These are phyloP conservation scores for Komagataella mondaviorum DNA, from an alignment of 805 yeast species.

Conservation along the genomic window DNA sequence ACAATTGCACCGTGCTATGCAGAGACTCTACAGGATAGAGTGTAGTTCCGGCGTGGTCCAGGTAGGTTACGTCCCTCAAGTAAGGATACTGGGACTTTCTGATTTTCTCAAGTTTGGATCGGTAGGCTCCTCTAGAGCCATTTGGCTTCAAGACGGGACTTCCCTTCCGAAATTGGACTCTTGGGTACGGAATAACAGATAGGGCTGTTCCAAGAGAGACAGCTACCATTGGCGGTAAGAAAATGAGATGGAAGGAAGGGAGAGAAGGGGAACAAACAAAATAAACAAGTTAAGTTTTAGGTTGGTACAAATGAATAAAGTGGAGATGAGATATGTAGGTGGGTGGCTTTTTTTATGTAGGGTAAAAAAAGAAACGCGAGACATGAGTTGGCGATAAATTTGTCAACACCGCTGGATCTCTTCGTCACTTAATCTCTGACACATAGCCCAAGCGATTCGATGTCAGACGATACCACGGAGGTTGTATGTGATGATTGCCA, in stretches of 20 bases:
- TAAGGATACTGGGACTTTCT: background rate
- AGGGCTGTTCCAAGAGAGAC: background rate
- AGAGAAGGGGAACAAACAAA: background rate
- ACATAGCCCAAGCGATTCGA: background rate
- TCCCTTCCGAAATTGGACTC: background rate
- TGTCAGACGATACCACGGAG: background rate
- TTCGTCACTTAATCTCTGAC: background rate
- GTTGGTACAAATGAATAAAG: background rate
- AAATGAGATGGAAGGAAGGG: background rate
- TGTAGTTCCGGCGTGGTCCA: conserved; percentile 32
- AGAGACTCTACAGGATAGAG: conserved; percentile 17
- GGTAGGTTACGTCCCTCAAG: conserved; percentile 9
- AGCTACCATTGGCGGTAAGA: background rate
- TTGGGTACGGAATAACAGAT: background rate
- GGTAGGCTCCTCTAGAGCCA: background rate
- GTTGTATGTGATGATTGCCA: background rate
- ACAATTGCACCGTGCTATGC: conserved; percentile 8
- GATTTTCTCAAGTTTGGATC: background rate
- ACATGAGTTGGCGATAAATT: background rate
- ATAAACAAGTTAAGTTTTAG: background rate
- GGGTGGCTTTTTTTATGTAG: background rate
- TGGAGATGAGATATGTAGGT: background rate
- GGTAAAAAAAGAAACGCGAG: background rate
- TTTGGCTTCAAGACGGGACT: background rate
- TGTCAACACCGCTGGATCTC: background rate